Evolutionary conservation across 2,329 filamentous ascomycete genomes (phyloP).

Genomic region (Didymella pinodella): DNA sequence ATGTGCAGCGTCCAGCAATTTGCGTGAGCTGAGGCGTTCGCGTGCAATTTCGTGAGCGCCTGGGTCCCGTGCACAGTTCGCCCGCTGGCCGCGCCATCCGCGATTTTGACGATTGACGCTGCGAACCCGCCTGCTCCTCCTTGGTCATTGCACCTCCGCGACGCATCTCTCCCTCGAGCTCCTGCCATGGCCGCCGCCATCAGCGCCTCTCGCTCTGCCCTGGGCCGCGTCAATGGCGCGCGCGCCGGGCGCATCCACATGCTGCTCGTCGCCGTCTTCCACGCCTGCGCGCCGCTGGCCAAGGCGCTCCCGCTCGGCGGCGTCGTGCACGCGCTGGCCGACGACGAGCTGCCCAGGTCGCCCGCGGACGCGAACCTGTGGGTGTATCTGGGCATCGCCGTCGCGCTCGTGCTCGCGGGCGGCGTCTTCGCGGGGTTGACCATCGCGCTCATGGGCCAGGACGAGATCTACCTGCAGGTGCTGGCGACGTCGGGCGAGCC

Average conservation of each 20-base stretch:
- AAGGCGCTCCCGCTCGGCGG: constrained; percentile 46
- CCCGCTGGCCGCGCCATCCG: constrained; percentile 11
- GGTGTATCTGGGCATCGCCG: constrained; percentile 81
- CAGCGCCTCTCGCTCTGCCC: constrained; percentile 27
- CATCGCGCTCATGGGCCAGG: constrained; percentile 80
- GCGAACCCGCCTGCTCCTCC: too few relatives aligned
- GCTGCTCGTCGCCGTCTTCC: constrained; percentile 41
- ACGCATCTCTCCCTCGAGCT: constrained; percentile 1
- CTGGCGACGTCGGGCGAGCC: constrained; percentile 85
- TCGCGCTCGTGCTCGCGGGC: constrained; percentile 82
- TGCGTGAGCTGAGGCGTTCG: neutral
- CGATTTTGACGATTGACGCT: constrained; percentile 19
- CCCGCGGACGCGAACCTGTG: constrained; percentile 72
- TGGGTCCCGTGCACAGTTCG: constrained; percentile 1
- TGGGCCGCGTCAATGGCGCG: constrained; percentile 40
- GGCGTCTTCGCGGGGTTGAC: constrained; percentile 96
- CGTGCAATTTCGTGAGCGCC: neutral
- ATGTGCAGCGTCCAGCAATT: neutral
- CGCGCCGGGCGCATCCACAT: constrained; percentile 36
- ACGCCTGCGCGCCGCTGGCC: constrained; percentile 44
- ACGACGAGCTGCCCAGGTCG: constrained; percentile 45
- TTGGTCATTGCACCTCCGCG: constrained; percentile 6
- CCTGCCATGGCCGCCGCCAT: constrained; percentile 41
- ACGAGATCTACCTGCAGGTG: constrained; percentile 97
- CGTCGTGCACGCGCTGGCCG: constrained; percentile 31